Conservation (phyloP, 805 yeast genomes). For the Wickerhamiella cacticola region DNA sequence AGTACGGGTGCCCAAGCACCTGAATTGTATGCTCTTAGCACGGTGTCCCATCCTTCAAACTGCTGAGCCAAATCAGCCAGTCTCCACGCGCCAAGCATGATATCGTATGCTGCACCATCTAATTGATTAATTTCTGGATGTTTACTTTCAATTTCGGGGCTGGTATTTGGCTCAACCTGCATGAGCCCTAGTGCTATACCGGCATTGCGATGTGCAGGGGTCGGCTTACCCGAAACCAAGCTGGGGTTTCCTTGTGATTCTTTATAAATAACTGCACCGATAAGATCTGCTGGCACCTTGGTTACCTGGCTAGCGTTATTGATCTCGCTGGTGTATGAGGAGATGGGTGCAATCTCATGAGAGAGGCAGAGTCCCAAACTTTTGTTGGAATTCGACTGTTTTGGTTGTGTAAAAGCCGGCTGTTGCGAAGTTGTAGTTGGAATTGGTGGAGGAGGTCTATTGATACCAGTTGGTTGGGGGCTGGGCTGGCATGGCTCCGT, state of each 20-base stretch:
- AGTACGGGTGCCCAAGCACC: slow-evolving; percentile 10
- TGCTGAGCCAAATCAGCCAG: slow-evolving; percentile 10
- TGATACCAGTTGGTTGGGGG: neutral
- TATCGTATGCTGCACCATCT: slow-evolving; percentile 8
- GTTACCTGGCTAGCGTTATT: slow-evolving; percentile 1
- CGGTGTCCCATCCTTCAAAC: slow-evolving; percentile 3
- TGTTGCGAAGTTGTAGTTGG: neutral
- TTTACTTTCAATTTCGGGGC: slow-evolving; percentile 5
- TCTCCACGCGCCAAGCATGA: slow-evolving; percentile 3
- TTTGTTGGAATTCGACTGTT: neutral
- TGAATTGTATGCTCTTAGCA: slow-evolving; percentile 8
- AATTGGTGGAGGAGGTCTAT: neutral
- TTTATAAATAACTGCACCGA: slow-evolving; percentile 4
- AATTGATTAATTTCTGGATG: neutral
- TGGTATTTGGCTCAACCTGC: slow-evolving; percentile 9
- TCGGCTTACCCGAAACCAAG: neutral
- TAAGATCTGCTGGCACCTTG: slow-evolving; percentile 4
- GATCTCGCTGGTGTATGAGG: neutral
- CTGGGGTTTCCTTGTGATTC: neutral
- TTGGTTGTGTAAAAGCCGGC: neutral
- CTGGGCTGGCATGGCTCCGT: neutral
- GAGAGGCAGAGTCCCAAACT: neutral
- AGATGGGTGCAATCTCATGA: neutral
- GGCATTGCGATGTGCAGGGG: neutral
- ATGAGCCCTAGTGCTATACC: slow-evolving; percentile 7